Evolutionary conservation across 441 rosid species (phyloP), one percentile per base, ranked within the genome.

Genomic region (Populus hybrid): DNA sequence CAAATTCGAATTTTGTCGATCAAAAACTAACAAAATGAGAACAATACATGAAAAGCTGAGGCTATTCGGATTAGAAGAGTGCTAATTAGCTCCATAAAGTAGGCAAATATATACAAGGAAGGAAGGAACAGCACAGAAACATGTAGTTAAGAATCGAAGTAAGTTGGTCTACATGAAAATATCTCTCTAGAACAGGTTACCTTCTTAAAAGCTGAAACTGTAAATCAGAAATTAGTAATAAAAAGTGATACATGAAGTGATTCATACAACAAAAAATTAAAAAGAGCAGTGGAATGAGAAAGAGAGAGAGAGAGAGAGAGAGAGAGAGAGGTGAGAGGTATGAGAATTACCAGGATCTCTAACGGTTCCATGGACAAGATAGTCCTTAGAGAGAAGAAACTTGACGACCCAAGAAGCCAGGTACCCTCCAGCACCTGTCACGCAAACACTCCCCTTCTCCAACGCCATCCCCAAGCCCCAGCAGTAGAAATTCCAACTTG

Each of bases 281-380:
- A 50, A 14, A 50, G 12, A 14, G 59, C 59, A 50, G 59, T 50
- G 59, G 59, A 42, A 12, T 42, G 53, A 26, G 26, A 26, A 26
- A 26, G 26, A 24, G 26, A 24, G 26, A 24, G 26, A 24, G 26
- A 31, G 33, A 45, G 20, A 31, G 33, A 12, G 20, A 50, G 6
- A 53, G 56, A 45, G n/a, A 53, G 61, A 53, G 7, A 18, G 7
- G n/a, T 18, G 61, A 53, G 61, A 16, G 61, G 61, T 53, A 4
- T 18, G n/a, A 18, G 61, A 53, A 6, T 18, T 53, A 83, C 86
- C 9, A 24, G 88, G 89, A 63, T 86, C 84, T 77, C 88, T 79
- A 26, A 82, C 81, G 16, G 89, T 88, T 79, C 88, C 89, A 77
- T 81, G 89, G 70, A 86, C 91, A 61, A 65, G 72, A 83, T 83